Percentiles rank a stretch among this genome's conserved stretches.
phyloP scores from a whole-genome alignment of 2,329 filamentous ascomycete species.

The Paecilomyces dactylethromorphus region DNA sequence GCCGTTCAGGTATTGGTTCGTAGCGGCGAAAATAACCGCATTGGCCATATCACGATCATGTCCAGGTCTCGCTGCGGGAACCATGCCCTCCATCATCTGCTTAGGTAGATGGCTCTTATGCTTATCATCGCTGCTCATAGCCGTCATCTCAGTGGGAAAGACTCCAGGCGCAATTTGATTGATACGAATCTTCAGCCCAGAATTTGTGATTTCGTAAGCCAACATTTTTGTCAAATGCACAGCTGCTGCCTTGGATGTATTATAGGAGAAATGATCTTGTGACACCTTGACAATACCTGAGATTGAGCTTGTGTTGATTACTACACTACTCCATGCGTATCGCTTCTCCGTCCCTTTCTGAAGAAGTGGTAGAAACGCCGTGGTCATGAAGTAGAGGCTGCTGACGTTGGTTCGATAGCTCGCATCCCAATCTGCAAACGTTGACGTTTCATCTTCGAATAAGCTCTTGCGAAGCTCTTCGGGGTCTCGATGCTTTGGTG shows the following conservation, averaged over 20 bases:
- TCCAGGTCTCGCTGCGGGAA: constrained; percentile 55
- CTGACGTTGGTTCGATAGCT: constrained; percentile 71
- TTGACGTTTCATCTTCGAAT: constrained; percentile 57
- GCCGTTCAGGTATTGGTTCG: constrained; percentile 48
- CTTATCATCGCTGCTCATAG: constrained; percentile 49
- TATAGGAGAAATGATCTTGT: constrained; percentile 72
- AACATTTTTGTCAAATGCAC: constrained; percentile 68
- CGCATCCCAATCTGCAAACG: constrained; percentile 63
- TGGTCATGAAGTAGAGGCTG: constrained; percentile 66
- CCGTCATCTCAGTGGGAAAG: constrained; percentile 63
- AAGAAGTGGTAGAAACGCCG: constrained; percentile 64
- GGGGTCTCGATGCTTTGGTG: constrained; percentile 49
- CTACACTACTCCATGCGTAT: constrained; percentile 50
- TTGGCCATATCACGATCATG: constrained; percentile 64
- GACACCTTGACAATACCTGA: constrained; percentile 65
- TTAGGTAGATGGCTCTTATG: constrained; percentile 56
- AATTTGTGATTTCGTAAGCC: constrained; percentile 57
- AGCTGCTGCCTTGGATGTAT: constrained; percentile 70
- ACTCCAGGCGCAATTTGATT: constrained; percentile 65
- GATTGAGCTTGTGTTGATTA: constrained; percentile 70
- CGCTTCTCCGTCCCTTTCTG: constrained; percentile 58
- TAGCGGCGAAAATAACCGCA: constrained; percentile 48
- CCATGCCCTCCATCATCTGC: constrained; percentile 57
- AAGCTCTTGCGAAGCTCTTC: constrained; percentile 50
- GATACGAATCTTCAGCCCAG: constrained; percentile 52